These are phyloP conservation scores for Chlamydomonas schloesseri DNA, from an alignment of 139 green algal species.

Conservation along the genomic window DNA sequence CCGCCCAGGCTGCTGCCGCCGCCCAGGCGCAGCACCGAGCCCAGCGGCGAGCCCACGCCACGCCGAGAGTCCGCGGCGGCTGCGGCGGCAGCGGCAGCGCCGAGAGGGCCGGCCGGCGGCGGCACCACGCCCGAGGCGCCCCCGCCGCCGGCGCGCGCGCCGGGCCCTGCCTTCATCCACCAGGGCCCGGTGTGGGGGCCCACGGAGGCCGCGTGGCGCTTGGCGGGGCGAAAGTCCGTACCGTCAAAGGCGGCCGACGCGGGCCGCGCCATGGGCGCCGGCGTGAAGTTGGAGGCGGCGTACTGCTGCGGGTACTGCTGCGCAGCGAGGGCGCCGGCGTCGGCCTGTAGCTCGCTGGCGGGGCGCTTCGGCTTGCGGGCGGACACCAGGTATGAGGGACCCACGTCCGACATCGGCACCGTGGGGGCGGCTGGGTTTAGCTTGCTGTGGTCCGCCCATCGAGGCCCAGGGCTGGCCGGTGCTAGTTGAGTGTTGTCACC, in stretches of 20 bases:
- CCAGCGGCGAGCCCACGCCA: background rate
- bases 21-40: background rate
- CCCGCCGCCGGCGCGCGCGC: background rate
- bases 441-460: too few relatives aligned
- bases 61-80: background rate
- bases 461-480: too few relatives aligned
- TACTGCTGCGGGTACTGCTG: background rate
- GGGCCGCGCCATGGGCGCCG: background rate
- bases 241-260: background rate
- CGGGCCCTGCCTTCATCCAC: constrained; percentile 23
- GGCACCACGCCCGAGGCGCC: background rate
- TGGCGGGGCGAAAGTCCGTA: constrained; percentile 2
- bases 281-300: background rate
- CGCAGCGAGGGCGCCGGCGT: background rate
- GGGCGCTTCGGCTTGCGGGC: constrained; percentile 37
- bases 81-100: too few relatives aligned
- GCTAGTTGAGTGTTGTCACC: too few relatives aligned
- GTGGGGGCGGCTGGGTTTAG: too few relatives aligned
- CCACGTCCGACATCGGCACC: background rate
- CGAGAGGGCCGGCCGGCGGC: background rate
- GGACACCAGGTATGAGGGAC: constrained; percentile 27
- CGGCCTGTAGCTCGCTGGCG: background rate
- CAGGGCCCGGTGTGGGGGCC: constrained; percentile 23
- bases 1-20: background rate
- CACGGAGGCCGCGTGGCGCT: background rate